Evolutionary conservation across 805 yeast genomes (phyloP).

Genomic region (Cyberlindnera sargentensis): DNA sequence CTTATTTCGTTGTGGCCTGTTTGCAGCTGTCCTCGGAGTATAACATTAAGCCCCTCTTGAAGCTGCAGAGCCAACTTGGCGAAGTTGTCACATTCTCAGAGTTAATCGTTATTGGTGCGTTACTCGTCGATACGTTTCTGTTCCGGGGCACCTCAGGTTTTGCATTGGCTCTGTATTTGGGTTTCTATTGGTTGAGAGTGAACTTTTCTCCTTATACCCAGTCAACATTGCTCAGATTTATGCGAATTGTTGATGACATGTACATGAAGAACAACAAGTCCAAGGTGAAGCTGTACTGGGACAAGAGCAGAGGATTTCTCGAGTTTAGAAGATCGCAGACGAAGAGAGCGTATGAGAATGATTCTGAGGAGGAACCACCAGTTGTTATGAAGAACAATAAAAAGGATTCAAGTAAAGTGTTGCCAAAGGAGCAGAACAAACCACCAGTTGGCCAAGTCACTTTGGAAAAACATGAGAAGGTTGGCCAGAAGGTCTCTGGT

Average conservation of each 20-base stretch:
- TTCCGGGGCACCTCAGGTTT: conserved; percentile 62
- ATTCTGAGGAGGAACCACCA: conserved; percentile 8
- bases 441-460: not conserved
- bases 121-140: conserved; percentile 53
- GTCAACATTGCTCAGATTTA: conserved; percentile 25
- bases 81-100: conserved; percentile 55
- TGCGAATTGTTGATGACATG: conserved; percentile 25
- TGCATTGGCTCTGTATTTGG: conserved; percentile 48
- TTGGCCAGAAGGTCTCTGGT: too few species aligned
- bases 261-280: conserved; percentile 26
- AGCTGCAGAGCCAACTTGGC: conserved; percentile 33
- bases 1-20: conserved; percentile 48
- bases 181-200: conserved; percentile 67
- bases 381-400: conserved; percentile 1
- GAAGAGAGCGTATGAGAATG: conserved; percentile 16
- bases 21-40: conserved; percentile 44
- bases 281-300: conserved; percentile 29
- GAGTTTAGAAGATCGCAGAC: conserved; percentile 33
- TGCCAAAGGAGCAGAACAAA: conserved; percentile 2
- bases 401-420: conserved; percentile 3
- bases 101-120: conserved; percentile 42
- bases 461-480: not conserved
- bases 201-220: conserved; percentile 41
- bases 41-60: conserved; percentile 35
- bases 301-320: conserved; percentile 32